Evolutionary conservation across 441 rosid species (phyloP), one percentile per base, ranked within the genome.

Genomic region (Syzygium malaccense): DNA sequence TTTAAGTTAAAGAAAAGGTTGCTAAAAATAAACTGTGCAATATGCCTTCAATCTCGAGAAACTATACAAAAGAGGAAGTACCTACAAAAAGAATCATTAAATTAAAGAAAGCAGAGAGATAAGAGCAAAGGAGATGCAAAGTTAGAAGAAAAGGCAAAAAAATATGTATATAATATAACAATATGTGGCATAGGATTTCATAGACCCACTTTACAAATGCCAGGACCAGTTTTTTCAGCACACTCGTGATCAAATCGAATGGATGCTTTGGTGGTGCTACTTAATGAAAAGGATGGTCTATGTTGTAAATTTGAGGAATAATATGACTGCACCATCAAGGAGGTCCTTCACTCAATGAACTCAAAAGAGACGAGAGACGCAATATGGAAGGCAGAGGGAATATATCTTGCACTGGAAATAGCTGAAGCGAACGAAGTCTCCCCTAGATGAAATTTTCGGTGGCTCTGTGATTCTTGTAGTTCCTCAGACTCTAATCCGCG

Each of bases 11-110:
- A 23, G 51, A 41, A 75, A 75, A 75, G 83, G 83, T 13, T 14
- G 83, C 83, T 41, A 85, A 86, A 64, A 86, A 23, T 33, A 53
- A 49, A 33, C 71, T n/a, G 78, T 78, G 51, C 86, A 84, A n/a
- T 90, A 86, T 88, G 80, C 91, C 84, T 71, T 56, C 56, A 57
- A 88, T 80, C 71, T 68, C 85, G 48, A 87, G 86, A 87, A 89
- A 86, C 37, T 17, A 89, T 68, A 91, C 85, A 80, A 75, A 75
- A 75, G 53, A 75, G 51, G 83, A 41, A 41, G 83, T 75, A 75
- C 51, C 83, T 25, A 14, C 18, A 6, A 6, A 75, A 41, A 28
- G 83, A 75, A 75, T 41, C 51, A 75, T 75, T 75, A 75, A 75
- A 75, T 41, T 41, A 75, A 12, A 41, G 51, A 75, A 75, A 75